These are phyloP conservation scores for Serendipita vermifera DNA, from an alignment of 768 basidiomycete species.

Conservation along the genomic window DNA sequence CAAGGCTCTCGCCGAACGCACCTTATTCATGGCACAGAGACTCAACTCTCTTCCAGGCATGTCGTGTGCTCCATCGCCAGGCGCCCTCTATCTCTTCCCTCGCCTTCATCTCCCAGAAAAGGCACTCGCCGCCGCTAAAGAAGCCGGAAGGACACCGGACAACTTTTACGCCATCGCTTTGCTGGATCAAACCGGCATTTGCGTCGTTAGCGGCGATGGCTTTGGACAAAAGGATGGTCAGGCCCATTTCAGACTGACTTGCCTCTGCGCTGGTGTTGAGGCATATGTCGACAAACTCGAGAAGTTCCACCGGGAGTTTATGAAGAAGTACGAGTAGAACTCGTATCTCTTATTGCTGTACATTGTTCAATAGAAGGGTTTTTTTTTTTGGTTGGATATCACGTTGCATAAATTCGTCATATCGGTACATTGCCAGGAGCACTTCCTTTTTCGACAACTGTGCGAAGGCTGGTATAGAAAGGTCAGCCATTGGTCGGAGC, in stretches of 20 bases:
- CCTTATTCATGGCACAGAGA: conserved; percentile 57
- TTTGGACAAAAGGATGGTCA: conserved; percentile 90
- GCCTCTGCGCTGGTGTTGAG: conserved; percentile 87
- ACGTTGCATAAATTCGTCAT: no score
- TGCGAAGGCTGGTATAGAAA: not conserved
- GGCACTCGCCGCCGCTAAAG: conserved; percentile 59
- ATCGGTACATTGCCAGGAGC: not conserved
- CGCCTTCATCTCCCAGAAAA: conserved; percentile 57
- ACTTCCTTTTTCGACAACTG: not conserved
- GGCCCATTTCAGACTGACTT: conserved; percentile 85
- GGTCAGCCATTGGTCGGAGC: not conserved
- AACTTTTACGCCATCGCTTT: conserved; percentile 76
- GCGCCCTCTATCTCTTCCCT: conserved; percentile 91
- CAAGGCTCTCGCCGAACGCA: conserved; percentile 56
- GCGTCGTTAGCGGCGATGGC: conserved; percentile 84
- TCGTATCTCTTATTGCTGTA: no score
- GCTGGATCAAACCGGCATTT: conserved; percentile 83
- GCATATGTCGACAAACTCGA: conserved; percentile 82
- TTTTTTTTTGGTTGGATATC: no score
- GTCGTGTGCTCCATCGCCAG: conserved; percentile 77
- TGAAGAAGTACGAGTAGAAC: conserved; percentile 31
- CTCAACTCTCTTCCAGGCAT: conserved; percentile 78
- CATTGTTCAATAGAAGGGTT: no score
- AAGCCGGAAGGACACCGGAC: conserved; percentile 69
- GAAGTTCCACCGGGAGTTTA: conserved; percentile 51